Base-by-base conservation (phyloP, 2,329 filamentous ascomycete species). In the Plectosphaerella sp. region DNA sequence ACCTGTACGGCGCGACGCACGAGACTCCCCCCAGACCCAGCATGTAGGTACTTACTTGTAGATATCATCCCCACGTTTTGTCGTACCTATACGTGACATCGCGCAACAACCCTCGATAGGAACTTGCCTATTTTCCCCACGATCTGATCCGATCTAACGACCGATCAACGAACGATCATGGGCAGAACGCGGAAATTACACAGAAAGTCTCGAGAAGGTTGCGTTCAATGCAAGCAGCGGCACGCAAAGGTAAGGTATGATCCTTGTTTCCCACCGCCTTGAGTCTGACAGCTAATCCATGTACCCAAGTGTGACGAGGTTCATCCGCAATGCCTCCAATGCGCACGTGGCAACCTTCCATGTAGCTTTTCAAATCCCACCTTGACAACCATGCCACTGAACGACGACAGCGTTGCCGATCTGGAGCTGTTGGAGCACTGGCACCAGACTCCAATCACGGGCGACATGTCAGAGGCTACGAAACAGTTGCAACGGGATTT, bases 381-480 rank as follows among this genome's bases (percentile, higher is more conserved):
- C 35, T 15, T 47, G 25, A 35, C 25, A 28, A n/a, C 25, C 15
- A 15, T 14, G 12, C 45, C 45, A 4, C 45, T 47, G 15, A 47
- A 47, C 10, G 45, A 47, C 8, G 45, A 47, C 24, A 47, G 45
- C 18, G 22, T 47, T 14, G 45, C 45, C 18, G 45, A 47, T 14
- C 45, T 47, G 14, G 45, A 47, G 24, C 45, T 47, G 24, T n/a
- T 47, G 9, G 45, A 47, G n/a, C 18, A 47, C 45, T 35, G 45
- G 45, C 45, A 47, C 25, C 15, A 18, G 15, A 4, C n/a, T 35
- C 45, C 45, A 3, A 18, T 36, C 45, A n/a, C 5, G 3, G 45
- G n/a, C 16, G 22, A 22, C 22, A 22, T 22, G 22, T 22, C 22
- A 3, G 22, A 22, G 22, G 22, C 22, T 22, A 22, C 22, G 5